These are phyloP conservation scores for Murraya koenigii DNA, from an alignment of 345 rosid genomes.

Conservation along the genomic window DNA sequence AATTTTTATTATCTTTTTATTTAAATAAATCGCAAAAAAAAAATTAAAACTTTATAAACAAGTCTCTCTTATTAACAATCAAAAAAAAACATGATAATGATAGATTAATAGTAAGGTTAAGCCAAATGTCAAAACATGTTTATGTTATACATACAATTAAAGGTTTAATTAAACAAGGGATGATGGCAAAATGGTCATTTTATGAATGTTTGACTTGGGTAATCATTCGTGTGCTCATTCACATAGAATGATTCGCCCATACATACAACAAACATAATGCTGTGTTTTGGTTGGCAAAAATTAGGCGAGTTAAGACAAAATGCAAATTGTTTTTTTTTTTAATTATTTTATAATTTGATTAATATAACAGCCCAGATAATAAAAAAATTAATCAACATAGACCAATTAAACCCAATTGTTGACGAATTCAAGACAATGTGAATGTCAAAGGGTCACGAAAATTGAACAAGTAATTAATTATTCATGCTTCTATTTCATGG, in stretches of 20 bases:
- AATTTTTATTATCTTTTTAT: no score
- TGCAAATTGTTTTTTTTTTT: background rate
- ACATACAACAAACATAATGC: background rate
- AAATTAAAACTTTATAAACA: no score
- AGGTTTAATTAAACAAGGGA: background rate
- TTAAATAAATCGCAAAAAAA: no score
- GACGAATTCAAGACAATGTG: background rate
- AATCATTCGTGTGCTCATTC: background rate
- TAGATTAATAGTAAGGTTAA: no score
- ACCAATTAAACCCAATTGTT: background rate
- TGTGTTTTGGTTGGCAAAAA: conserved; percentile 23
- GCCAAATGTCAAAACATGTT: no score
- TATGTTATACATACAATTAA: no score
- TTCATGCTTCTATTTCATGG: background rate
- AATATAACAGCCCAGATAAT: background rate
- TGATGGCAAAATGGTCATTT: conserved; percentile 21
- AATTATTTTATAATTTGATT: background rate
- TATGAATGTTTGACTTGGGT: background rate
- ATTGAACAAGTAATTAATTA: background rate
- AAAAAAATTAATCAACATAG: background rate
- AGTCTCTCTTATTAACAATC: no score
- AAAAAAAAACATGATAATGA: no score
- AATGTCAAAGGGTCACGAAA: background rate
- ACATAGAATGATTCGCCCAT: background rate
- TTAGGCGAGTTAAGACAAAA: conserved; percentile 11